Percentiles rank a stretch among this genome's conserved stretches.
Conservation (phyloP, 371 early-diverging fungal species). For the Batrachochytrium dendrobatidis region DNA sequence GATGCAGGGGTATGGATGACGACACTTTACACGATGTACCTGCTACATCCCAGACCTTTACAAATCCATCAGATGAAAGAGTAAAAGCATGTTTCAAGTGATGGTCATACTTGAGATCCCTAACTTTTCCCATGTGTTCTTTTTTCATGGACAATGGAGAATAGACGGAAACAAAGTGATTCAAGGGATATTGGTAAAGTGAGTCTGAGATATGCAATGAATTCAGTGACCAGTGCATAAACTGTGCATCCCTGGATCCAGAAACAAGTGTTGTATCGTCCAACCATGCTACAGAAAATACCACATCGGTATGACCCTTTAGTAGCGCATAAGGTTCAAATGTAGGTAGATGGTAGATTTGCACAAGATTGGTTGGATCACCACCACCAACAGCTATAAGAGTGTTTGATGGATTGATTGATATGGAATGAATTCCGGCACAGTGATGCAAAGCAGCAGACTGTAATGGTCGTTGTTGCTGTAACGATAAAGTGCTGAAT, state of each 20-base stretch:
- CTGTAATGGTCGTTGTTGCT: conserved; percentile 5
- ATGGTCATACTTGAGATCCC: conserved; percentile 26
- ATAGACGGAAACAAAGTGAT: neutral
- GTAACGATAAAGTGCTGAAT: too few species aligned
- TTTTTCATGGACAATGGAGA: conserved; percentile 2
- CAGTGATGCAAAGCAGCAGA: conserved; percentile 16
- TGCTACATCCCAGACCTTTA: conserved; percentile 37
- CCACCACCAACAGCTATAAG: conserved; percentile 57
- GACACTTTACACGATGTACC: neutral
- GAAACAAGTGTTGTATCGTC: conserved; percentile 45
- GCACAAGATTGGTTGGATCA: conserved; percentile 45
- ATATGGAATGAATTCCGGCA: conserved; percentile 53
- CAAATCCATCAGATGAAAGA: conserved; percentile 27
- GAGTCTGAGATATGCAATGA: neutral
- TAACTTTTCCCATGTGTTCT: conserved; percentile 32
- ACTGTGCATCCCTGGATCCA: conserved; percentile 55
- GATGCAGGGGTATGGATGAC: conserved; percentile 26
- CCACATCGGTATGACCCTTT: conserved; percentile 54
- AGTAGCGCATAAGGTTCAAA: conserved; percentile 26
- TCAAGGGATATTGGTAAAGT: neutral
- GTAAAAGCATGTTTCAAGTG: conserved; percentile 13
- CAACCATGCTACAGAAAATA: conserved; percentile 54
- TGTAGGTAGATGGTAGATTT: conserved; percentile 32
- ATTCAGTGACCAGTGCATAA: conserved; percentile 42
- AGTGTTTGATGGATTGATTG: conserved; percentile 53